These are phyloP conservation scores for Phytophthora brassicae DNA, from an alignment of 352 stramenopile genomes.

Conservation along the genomic window DNA sequence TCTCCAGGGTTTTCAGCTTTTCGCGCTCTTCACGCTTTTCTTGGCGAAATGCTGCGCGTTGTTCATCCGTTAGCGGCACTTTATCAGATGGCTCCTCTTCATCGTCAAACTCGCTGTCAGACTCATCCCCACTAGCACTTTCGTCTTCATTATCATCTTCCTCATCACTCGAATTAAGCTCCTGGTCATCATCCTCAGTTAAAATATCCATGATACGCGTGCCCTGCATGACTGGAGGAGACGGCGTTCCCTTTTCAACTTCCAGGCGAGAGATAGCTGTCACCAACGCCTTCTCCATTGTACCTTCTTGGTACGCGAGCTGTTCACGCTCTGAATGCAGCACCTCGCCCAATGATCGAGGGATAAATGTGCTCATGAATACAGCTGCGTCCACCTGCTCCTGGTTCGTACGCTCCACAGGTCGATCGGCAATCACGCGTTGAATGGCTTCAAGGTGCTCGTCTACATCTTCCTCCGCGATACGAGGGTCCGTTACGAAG, in stretches of 20 bases:
- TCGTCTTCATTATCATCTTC: slow-evolving; percentile 52
- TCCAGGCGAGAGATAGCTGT: slow-evolving; percentile 79
- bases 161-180: slow-evolving; percentile 54
- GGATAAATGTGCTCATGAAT: slow-evolving; percentile 94
- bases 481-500: slow-evolving; percentile 89
- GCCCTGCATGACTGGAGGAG: slow-evolving; percentile 29
- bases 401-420: slow-evolving; percentile 56
- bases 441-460: slow-evolving; percentile 90
- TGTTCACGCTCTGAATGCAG: slow-evolving; percentile 86
- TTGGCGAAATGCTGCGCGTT: slow-evolving; percentile 83
- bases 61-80: slow-evolving; percentile 69
- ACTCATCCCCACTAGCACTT: slow-evolving; percentile 31
- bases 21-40: slow-evolving; percentile 79
- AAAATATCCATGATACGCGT: slow-evolving; percentile 75
- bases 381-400: slow-evolving; percentile 94
- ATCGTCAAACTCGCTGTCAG: slow-evolving; percentile 37
- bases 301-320: slow-evolving; percentile 82
- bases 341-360: slow-evolving; percentile 94
- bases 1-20: slow-evolving; percentile 51
- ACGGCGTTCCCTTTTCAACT: slow-evolving; percentile 33
- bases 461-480: slow-evolving; percentile 80
- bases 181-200: slow-evolving; percentile 55
- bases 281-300: slow-evolving; percentile 84
- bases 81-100: slow-evolving; percentile 23
- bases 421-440: slow-evolving; percentile 78